A percentile compares a stretch with the other conserved stretches of the same genome.
Conservation (phyloP, 2,329 filamentous ascomycete genomes). For the Fusarium sp. region DNA sequence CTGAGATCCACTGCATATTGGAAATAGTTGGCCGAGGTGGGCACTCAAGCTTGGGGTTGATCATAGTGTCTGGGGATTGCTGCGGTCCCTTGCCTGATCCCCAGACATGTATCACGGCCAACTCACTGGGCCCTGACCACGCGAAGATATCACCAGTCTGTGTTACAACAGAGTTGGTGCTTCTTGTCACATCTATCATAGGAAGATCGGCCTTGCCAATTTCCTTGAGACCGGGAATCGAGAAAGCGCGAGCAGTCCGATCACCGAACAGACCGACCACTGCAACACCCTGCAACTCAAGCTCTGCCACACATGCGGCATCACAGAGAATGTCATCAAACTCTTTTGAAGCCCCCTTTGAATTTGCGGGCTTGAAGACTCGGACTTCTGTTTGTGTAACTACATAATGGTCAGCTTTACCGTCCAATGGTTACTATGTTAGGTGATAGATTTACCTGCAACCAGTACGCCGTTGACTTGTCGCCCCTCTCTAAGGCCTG, state of each 20-base stretch:
- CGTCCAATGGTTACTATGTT: no score
- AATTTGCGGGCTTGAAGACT: slow-evolving; percentile 84
- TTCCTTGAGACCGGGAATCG: slow-evolving; percentile 89
- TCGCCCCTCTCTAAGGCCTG: slow-evolving; percentile 77
- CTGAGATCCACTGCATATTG: slow-evolving; percentile 95
- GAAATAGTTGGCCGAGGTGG: slow-evolving; percentile 92
- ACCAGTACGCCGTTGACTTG: slow-evolving; percentile 85
- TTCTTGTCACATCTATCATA: slow-evolving; percentile 79
- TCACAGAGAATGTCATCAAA: slow-evolving; percentile 89
- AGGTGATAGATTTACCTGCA: slow-evolving; percentile 65
- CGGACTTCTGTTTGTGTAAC: slow-evolving; percentile 78
- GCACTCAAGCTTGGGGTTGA: slow-evolving; percentile 78
- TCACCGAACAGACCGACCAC: slow-evolving; percentile 89
- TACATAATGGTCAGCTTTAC: slow-evolving; percentile 54
- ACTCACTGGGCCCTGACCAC: slow-evolving; percentile 89
- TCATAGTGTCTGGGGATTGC: slow-evolving; percentile 75
- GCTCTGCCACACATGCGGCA: slow-evolving; percentile 79
- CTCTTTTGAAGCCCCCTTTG: slow-evolving; percentile 91
- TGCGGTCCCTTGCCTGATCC: slow-evolving; percentile 75
- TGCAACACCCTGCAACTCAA: slow-evolving; percentile 79
- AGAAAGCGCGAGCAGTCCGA: slow-evolving; percentile 80
- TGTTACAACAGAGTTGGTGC: slow-evolving; percentile 76
- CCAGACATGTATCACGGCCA: slow-evolving; percentile 86
- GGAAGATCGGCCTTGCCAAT: slow-evolving; percentile 75
- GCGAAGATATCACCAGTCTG: slow-evolving; percentile 84